Evolutionary conservation across 257 asterid genomes (phyloP), one percentile per base, ranked within the genome.

Genomic region (Petunia axillaris): DNA sequence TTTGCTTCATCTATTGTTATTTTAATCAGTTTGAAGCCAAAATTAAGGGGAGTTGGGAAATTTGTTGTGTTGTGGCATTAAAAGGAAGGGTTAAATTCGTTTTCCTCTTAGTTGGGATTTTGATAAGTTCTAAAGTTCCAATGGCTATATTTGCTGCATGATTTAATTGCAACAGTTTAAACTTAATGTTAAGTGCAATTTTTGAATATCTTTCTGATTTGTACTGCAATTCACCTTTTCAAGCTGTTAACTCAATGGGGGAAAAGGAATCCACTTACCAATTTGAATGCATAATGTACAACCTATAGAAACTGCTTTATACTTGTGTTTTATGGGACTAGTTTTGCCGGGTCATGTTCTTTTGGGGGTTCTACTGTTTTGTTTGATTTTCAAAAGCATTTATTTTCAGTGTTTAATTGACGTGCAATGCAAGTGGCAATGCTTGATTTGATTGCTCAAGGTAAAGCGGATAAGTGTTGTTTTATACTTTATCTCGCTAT

Each of bases 241-340:
- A 6, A 43, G 40, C 46, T 70, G 77, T 70, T 70, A 10, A 46
- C 25, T 10, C 44, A 70, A 55, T 57, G 11, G 44, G 43, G 50
- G 35, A 71, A 35, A 25, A 43, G 25, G 44, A 71, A 39, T 10
- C 16, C 25, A 10, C 11, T 67, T 48, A 35, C 77, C 44, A 48
- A 60, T 71, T 48, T 71, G 77, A 71, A 44, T 48, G 60, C 77
- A 48, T 70, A 48, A 25, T 35, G 5, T 48, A 71, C 44, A 25
- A 71, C 44, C 60, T 35, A 16, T 71, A 25, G 77, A 48, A 46
- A 48, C 77, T 71, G 60, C 77, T 71, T 35, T 48, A 14, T 48
- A 50, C 44, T 10, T 71, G 60, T 9, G 41, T 71, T 2, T 71
- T 71, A 25, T 71, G 60, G 58, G 43, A 44, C 43, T 46, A 2